A percentile compares a stretch with the other conserved stretches of the same genome.
These are phyloP conservation scores for Penicillium sp. DNA, from an alignment of 2,329 filamentous ascomycete genomes.

Conservation along the genomic window DNA sequence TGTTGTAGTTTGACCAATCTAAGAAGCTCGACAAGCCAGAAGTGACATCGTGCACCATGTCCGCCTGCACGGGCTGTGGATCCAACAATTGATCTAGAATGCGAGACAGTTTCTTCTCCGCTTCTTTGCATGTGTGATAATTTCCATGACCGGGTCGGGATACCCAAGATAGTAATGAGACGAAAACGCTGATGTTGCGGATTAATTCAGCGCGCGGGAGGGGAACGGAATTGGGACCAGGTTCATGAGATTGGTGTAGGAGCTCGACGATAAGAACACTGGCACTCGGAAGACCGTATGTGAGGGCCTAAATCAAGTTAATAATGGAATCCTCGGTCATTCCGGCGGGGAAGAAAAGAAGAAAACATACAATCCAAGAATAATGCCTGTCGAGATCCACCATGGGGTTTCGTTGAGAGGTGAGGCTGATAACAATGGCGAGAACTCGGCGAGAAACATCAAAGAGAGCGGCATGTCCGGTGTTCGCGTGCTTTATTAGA, in stretches of 20 bases:
- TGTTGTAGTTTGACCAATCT: constrained; percentile 35
- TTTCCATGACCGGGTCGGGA: constrained; percentile 36
- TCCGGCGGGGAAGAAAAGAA: background rate
- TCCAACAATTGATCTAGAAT: constrained; percentile 39
- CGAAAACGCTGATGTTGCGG: constrained; percentile 36
- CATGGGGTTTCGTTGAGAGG: constrained; percentile 26
- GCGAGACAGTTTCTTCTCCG: constrained; percentile 36
- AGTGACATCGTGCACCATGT: constrained; percentile 30
- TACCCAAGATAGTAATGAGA: constrained; percentile 35
- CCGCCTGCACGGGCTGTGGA: constrained; percentile 31
- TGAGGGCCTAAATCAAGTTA: constrained; percentile 26
- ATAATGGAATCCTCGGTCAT: background rate
- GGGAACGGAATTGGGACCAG: constrained; percentile 23
- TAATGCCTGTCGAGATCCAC: constrained; percentile 35
- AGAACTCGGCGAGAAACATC: constrained; percentile 34
- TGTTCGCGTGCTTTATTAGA: constrained; percentile 33
- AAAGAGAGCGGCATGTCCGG: constrained; percentile 32
- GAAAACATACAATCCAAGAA: constrained; percentile 35
- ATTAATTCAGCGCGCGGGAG: constrained; percentile 35
- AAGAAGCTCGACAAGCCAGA: constrained; percentile 33
- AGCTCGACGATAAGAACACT: constrained; percentile 37
- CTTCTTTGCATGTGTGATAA: constrained; percentile 36
- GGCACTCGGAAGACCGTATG: constrained; percentile 34
- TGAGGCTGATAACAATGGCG: constrained; percentile 31
- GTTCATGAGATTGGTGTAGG: constrained; percentile 32